These are phyloP conservation scores for Ophiostoma angusticollis DNA, from an alignment of 2,329 filamentous ascomycete species.

Conservation along the genomic window DNA sequence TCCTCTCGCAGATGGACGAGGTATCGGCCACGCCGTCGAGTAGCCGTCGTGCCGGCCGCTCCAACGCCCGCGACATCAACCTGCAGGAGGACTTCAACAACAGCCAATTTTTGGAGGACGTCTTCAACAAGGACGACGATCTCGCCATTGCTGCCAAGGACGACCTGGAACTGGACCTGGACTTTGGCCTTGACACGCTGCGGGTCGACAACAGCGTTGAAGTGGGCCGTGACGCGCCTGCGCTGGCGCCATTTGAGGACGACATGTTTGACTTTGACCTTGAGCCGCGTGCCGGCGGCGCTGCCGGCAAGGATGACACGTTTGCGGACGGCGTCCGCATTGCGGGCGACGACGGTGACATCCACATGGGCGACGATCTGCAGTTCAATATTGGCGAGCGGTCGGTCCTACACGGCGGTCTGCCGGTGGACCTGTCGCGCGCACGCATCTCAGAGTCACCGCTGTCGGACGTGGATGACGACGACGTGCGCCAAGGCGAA, in stretches of 20 bases:
- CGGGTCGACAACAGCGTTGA: slow-evolving; percentile 60
- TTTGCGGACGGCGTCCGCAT: slow-evolving; percentile 45
- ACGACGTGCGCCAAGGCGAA: slow-evolving; percentile 46
- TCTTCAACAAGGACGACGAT: slow-evolving; percentile 45
- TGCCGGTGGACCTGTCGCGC: slow-evolving; percentile 36
- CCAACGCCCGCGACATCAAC: slow-evolving; percentile 52
- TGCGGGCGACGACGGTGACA: slow-evolving; percentile 50
- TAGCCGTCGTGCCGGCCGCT: slow-evolving; percentile 37
- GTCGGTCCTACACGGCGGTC: slow-evolving; percentile 40
- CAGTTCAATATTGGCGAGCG: slow-evolving; percentile 49
- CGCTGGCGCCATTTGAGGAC: slow-evolving; percentile 53
- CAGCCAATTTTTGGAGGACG: slow-evolving; percentile 70
- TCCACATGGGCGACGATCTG: slow-evolving; percentile 51
- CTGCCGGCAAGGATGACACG: slow-evolving; percentile 42
- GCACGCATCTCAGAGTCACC: slow-evolving; percentile 56
- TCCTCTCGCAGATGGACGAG: slow-evolving; percentile 63
- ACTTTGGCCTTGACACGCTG: slow-evolving; percentile 53
- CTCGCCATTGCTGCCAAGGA: slow-evolving; percentile 42
- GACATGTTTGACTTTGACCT: slow-evolving; percentile 54
- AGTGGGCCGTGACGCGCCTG: slow-evolving; percentile 75
- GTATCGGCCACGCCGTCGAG: slow-evolving; percentile 40
- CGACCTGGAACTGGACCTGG: slow-evolving; percentile 60
- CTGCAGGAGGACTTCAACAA: slow-evolving; percentile 56
- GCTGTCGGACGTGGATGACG: slow-evolving; percentile 56
- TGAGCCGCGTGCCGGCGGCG: slow-evolving; percentile 36